Evolutionary conservation across 345 rosid species (phyloP).

Genomic region (Cardamine resedifolia): DNA sequence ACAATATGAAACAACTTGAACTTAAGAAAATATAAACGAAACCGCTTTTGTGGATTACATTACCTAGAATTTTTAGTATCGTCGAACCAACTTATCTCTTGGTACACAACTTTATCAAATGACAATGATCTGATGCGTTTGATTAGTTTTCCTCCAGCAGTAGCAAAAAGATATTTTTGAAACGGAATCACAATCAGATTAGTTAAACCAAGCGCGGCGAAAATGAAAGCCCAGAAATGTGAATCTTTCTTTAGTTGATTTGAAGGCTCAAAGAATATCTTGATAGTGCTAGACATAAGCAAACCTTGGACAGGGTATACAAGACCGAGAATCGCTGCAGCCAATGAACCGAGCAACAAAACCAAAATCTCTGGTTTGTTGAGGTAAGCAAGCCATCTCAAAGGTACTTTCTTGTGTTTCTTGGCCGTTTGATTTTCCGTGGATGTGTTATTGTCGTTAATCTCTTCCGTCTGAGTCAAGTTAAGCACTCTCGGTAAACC

Average conservation of each 20-base stretch:
- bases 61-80: constrained; percentile 18
- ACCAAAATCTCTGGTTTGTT: background rate
- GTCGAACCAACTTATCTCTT: constrained; percentile 76
- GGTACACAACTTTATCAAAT: constrained; percentile 62
- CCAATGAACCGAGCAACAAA: background rate
- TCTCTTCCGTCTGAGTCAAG: background rate
- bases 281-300: background rate
- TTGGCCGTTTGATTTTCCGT: background rate
- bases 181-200: constrained; percentile 32
- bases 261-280: background rate
- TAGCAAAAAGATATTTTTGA: constrained; percentile 57
- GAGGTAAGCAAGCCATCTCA: background rate
- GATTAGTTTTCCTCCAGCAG: constrained; percentile 65
- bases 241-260: background rate
- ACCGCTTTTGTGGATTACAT: background rate
- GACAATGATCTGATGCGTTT: constrained; percentile 54
- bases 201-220: background rate
- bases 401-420: background rate
- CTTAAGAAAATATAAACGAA: too few relatives aligned
- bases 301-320: background rate
- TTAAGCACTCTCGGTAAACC: background rate
- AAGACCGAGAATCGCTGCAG: background rate
- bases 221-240: background rate
- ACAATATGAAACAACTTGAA: too few relatives aligned
- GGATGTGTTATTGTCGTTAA: background rate